A percentile compares a stretch with the other conserved stretches of the same genome.
Evolutionary conservation across 2,329 filamentous ascomycete genomes (phyloP).

Genomic region (Neofusicoccum cordaticola): DNA sequence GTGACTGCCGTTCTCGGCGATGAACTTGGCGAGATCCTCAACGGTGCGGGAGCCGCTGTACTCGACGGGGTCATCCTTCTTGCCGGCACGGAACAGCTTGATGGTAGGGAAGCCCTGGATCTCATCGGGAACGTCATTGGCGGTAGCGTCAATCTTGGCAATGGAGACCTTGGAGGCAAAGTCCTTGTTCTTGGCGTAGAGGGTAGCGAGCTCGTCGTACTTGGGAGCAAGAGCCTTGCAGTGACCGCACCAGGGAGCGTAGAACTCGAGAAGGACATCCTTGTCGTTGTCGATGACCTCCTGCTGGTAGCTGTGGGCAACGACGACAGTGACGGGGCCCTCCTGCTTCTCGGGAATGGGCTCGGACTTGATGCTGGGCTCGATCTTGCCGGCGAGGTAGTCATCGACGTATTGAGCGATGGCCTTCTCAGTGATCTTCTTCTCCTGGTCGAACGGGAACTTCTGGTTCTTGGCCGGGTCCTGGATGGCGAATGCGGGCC

Average conservation of each 20-base stretch:
- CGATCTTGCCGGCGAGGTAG: slow-evolving; percentile 80
- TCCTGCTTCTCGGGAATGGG: slow-evolving; percentile 92
- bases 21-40: slow-evolving; percentile 87
- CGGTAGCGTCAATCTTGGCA: slow-evolving; percentile 92
- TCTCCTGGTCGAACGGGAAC: slow-evolving; percentile 86
- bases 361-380: slow-evolving; percentile 98
- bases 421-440: slow-evolving; percentile 69
- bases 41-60: slow-evolving; percentile 86
- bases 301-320: slow-evolving; percentile 90
- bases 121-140: slow-evolving; percentile 95
- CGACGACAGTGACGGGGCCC: slow-evolving; percentile 79
- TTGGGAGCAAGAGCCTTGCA: slow-evolving; percentile 68
- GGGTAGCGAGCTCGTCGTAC: slow-evolving; percentile 61
- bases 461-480: slow-evolving; percentile 94
- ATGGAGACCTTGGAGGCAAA: slow-evolving; percentile 60
- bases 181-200: slow-evolving; percentile 52
- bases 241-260: slow-evolving; percentile 80
- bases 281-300: slow-evolving; percentile 90
- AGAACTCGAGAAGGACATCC: slow-evolving; percentile 97
- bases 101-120: slow-evolving; percentile 98
- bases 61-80: slow-evolving; percentile 79
- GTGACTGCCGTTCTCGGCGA: slow-evolving; percentile 93
- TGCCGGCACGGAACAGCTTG: slow-evolving; percentile 91
- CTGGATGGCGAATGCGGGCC: slow-evolving; percentile 97
- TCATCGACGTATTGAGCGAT: slow-evolving; percentile 83